Percentiles rank a stretch among this genome's conserved stretches.
phyloP scores from a whole-genome alignment of 106 monocot genomes.

The Posidonia australis region DNA sequence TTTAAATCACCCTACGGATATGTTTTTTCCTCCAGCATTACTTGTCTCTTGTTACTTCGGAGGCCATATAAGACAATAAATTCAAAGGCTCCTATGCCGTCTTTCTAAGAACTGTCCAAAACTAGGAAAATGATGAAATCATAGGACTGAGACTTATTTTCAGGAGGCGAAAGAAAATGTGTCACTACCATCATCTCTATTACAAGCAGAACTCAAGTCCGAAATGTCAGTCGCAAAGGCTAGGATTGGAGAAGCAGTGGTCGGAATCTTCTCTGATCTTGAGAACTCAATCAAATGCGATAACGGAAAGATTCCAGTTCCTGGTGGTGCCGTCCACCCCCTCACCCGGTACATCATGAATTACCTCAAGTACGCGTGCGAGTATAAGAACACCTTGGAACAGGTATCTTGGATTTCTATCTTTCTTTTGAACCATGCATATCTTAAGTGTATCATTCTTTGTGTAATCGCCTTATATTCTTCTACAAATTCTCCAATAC shows the following conservation, averaged over 20 bases:
- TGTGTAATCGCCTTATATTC: not conserved
- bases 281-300: slow-evolving; percentile 32
- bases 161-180: slow-evolving; percentile 5
- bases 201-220: slow-evolving; percentile 19
- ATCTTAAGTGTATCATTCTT: too few relatives aligned
- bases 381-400: slow-evolving; percentile 32
- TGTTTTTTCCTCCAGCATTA: too few relatives aligned
- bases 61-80: too few relatives aligned
- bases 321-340: slow-evolving; percentile 43
- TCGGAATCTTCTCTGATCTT: slow-evolving; percentile 33
- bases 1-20: too few relatives aligned
- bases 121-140: too few relatives aligned
- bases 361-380: slow-evolving; percentile 35
- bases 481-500: too few relatives aligned
- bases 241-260: slow-evolving; percentile 23
- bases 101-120: too few relatives aligned
- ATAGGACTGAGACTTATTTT: not conserved
- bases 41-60: too few relatives aligned
- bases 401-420: slow-evolving; percentile 6
- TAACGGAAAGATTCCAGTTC: slow-evolving; percentile 28
- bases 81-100: too few relatives aligned
- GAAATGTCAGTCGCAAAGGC: slow-evolving; percentile 18
- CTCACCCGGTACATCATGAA: slow-evolving; percentile 44
- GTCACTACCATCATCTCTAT: slow-evolving; percentile 2
- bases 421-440: not conserved